Conservation (phyloP, 2,329 filamentous ascomycete genomes). For the Tolypocladium pustulatum region DNA sequence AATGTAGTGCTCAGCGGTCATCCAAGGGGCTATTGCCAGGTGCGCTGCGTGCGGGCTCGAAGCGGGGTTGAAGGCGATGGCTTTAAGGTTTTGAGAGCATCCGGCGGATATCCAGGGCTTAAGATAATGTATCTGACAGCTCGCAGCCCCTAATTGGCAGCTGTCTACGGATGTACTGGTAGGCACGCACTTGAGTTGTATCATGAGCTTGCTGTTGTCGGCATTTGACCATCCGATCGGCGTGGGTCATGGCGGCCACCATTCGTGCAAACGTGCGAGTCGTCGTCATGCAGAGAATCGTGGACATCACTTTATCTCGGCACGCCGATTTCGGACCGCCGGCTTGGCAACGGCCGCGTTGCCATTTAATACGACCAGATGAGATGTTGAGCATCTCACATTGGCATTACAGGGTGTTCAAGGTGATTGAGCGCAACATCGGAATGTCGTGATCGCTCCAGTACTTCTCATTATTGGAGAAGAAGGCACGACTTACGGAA, state of each 20-base stretch:
- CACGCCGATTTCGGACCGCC: background rate
- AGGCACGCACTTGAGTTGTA: background rate
- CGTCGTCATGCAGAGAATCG: background rate
- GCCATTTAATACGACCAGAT: background rate
- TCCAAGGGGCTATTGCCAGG: background rate
- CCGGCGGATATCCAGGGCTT: background rate
- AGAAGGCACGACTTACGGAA: too few relatives aligned
- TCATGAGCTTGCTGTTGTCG: background rate
- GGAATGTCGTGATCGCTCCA: too few relatives aligned
- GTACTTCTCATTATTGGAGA: too few relatives aligned
- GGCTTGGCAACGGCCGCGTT: background rate
- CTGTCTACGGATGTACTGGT: background rate
- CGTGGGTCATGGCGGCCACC: background rate
- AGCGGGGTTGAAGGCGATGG: background rate
- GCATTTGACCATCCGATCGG: background rate
- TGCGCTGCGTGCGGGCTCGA: background rate
- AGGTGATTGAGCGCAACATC: background rate
- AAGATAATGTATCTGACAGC: background rate
- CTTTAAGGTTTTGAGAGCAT: background rate
- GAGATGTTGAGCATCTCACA: background rate
- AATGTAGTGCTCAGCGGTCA: background rate
- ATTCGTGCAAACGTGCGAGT: background rate
- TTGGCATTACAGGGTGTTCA: background rate
- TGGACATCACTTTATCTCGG: background rate
- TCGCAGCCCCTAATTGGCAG: background rate